Evolutionary conservation across 192 early-diverging fungal species (phyloP).

Genomic region (Oehlia diaphana): DNA sequence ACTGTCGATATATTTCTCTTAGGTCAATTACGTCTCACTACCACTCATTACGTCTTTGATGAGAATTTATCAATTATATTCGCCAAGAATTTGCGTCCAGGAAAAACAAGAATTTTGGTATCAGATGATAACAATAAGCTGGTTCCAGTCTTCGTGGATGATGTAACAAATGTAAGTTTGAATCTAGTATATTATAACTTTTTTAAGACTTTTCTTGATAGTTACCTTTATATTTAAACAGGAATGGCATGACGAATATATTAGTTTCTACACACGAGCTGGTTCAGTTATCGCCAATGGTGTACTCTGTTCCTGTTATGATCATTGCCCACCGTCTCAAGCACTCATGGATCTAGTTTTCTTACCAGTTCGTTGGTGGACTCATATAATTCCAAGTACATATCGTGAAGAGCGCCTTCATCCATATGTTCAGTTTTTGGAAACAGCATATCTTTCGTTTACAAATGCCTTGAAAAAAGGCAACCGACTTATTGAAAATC

Average conservation of each 20-base stretch:
- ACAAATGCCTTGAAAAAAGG: too few relatives aligned
- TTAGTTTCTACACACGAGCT: background rate
- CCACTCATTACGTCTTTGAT: background rate
- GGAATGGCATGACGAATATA: background rate
- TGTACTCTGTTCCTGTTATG: background rate
- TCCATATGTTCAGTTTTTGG: constrained; percentile 16
- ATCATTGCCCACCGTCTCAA: background rate
- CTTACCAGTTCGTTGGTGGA: constrained; percentile 22
- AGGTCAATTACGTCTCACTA: background rate
- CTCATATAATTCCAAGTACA: background rate
- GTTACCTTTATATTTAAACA: background rate
- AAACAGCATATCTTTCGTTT: background rate
- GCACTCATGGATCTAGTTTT: constrained; percentile 3
- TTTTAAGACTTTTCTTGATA: background rate
- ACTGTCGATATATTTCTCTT: background rate
- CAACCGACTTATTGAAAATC: too few relatives aligned
- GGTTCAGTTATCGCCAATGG: background rate
- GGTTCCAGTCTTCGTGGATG: background rate
- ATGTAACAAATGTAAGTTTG: background rate
- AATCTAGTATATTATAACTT: background rate
- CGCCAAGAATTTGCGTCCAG: background rate
- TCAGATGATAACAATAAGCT: background rate
- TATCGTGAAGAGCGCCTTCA: constrained; percentile 6
- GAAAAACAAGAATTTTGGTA: background rate
- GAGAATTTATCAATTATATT: background rate